Evolutionary conservation across 495 filamentous ascomycete species (phyloP), one percentile per base, ranked within the genome.

Genomic region (Penicillium odoratum): DNA sequence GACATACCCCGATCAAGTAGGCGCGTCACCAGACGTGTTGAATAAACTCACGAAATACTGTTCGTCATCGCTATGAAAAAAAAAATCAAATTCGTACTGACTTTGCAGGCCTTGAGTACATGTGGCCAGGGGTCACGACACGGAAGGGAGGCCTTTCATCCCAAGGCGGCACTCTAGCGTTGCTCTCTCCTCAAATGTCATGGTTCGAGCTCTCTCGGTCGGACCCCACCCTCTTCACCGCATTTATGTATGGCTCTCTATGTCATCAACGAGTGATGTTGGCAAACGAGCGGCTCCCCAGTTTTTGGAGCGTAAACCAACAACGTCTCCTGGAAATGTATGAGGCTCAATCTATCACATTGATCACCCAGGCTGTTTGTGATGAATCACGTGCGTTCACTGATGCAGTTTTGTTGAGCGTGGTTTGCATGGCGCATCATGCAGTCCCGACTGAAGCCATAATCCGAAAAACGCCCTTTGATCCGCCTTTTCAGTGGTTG

Each of bases 351-450:
- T 64, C 72, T 0, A 75, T 78, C 59, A 59, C 69, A 48, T 55
- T 70, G 61, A 73, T 78, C 29, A 76, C 67, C 11, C 48, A 62
- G 28, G 70, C 75, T 6, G 60, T 78, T 40, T 59, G 52, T 11
- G 64, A 74, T 43, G 69, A 71, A 0, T 56, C 50, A 8, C 70
- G 72, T 7, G 72, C 68, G 1, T 50, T 70, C 2, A 70, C 66
- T 18, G 74, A 78, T 60, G 70, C 70, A 0, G 60, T 78, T 0
- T 59, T 78, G 18, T 61, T 75, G 4, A 74, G 73, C 34, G 74
- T 78, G 0, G 68, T 77, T 16, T 74, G 73, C 48, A 73, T 78
- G 74, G 72, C 72, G 10, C 72, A 78, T 58, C 74, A 74, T 56
- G 63, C 61, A n/a, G 63, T 71, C 6, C 44, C 53, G 11, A 36